Conservation (phyloP, 768 basidiomycete genomes). For the Kwoniella bestiolae region DNA sequence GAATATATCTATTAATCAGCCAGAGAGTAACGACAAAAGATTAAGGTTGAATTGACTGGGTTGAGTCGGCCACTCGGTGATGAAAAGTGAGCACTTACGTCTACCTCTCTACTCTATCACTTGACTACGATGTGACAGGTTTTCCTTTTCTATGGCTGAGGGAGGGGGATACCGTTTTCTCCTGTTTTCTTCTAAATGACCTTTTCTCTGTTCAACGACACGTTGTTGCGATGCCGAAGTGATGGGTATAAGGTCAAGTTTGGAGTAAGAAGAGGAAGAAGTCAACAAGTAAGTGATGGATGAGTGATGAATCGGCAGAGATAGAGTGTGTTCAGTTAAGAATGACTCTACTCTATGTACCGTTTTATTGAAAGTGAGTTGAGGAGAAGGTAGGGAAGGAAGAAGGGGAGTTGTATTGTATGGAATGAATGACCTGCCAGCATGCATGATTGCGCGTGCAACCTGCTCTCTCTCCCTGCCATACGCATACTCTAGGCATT, state of each 20-base stretch:
- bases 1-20: slow-evolving; percentile 12
- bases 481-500: neutral
- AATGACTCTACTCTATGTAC: slow-evolving; percentile 20
- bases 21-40: neutral
- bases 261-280: slow-evolving; percentile 9
- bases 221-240: slow-evolving; percentile 3
- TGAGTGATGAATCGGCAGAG: slow-evolving; percentile 18
- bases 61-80: slow-evolving; percentile 4
- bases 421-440: neutral
- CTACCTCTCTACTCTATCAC: neutral
- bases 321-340: slow-evolving; percentile 5
- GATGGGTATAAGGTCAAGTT: neutral
- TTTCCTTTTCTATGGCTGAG: neutral
- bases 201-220: neutral
- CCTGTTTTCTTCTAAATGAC: slow-evolving; percentile 2
- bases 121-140: neutral
- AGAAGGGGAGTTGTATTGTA: neutral
- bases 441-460: slow-evolving; percentile 4
- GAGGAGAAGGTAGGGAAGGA: slow-evolving; percentile 6
- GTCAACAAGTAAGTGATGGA: neutral
- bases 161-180: neutral
- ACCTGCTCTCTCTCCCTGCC: neutral
- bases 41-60: neutral
- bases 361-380: slow-evolving; percentile 15
- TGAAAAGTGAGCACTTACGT: too few species aligned